Base-by-base conservation (phyloP, 106 monocot species). In the Amphibolis antarctica region DNA sequence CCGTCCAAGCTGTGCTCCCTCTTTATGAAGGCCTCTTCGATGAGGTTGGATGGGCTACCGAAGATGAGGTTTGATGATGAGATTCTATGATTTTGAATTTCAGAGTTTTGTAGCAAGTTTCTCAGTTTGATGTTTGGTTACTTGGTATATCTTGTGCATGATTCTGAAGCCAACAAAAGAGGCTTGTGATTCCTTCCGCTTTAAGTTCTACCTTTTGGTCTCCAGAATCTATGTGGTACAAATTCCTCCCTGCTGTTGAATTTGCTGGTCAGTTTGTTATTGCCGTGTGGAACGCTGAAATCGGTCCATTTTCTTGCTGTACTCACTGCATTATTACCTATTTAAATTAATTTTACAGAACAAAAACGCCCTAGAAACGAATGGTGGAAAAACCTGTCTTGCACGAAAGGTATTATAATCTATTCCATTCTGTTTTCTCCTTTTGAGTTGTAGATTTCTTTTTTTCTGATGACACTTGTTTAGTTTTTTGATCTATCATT, bases 11-110 rank as follows among this genome's bases (percentile, higher is more conserved):
- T 19, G 84, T 92, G 31, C 77, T 77, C 22, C 86, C 80, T 9
- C 42, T 92, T 9, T 88, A 93, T 55, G 78, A 79, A 46, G 80
- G 69, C 10, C 72, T 93, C 21, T 85, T 88, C 59, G 83, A 88
- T 66, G 93, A 88, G 72, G 61, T 91, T 26, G 80, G 75, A 18
- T 98, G 96, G 96, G 96, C 96, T 24, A 98, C 76, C 15, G 96
- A 98, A 75, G 96, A 98, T 73, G 96, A 98, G 86, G 91, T 92
- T 58, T 36, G 66, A 50, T 55, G 44, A 62, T 60, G 13, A 26
- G 21, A 23, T 59, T 44, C 42, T 62, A 13, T 17, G 42, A 14
- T 44, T 61, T 69, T 44, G 25, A 7, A 24, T 23, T 45, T 47
- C 10, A 63, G 17, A 20, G 23, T 21, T 18, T 62, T 42, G 23